Conservation (phyloP, 2,329 filamentous ascomycete genomes). For the Sporothrix humicola region DNA sequence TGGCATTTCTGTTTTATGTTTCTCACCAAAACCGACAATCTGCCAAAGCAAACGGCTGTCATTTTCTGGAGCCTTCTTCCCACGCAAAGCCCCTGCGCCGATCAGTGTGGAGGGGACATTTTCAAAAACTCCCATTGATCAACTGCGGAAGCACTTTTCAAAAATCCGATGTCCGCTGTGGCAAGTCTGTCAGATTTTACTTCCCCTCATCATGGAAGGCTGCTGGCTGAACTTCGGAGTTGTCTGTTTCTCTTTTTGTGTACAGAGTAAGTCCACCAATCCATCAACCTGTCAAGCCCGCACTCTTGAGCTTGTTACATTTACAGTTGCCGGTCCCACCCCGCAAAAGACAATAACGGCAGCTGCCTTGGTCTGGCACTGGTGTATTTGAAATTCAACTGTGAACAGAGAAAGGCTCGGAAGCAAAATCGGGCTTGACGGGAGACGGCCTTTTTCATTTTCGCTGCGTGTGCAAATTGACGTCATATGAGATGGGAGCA, state of each 20-base stretch:
- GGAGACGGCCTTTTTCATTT: not conserved
- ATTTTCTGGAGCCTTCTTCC: conserved; percentile 20
- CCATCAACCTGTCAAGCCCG: not conserved
- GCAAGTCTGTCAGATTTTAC: not conserved
- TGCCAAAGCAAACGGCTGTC: not conserved
- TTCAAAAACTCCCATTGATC: not conserved
- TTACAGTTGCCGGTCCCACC: conserved; percentile 12
- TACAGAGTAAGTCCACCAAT: not conserved
- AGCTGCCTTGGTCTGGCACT: not conserved
- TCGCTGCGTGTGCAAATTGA: not conserved
- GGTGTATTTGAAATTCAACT: too few relatives aligned
- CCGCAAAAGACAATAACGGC: not conserved
- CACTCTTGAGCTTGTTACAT: not conserved
- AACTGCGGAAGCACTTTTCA: not conserved
- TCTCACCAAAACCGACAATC: not conserved
- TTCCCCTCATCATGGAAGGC: not conserved
- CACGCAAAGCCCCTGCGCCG: not conserved
- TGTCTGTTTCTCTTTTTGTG: not conserved
- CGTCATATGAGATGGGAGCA: conserved; percentile 4
- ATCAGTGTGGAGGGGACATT: not conserved
- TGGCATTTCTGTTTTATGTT: not conserved
- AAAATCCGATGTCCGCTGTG: not conserved
- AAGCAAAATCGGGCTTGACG: conserved; percentile 1
- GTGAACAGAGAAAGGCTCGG: not conserved
- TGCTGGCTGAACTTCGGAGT: not conserved